Conservation (phyloP, 805 yeast species). For the Lipomyces japonicus region DNA sequence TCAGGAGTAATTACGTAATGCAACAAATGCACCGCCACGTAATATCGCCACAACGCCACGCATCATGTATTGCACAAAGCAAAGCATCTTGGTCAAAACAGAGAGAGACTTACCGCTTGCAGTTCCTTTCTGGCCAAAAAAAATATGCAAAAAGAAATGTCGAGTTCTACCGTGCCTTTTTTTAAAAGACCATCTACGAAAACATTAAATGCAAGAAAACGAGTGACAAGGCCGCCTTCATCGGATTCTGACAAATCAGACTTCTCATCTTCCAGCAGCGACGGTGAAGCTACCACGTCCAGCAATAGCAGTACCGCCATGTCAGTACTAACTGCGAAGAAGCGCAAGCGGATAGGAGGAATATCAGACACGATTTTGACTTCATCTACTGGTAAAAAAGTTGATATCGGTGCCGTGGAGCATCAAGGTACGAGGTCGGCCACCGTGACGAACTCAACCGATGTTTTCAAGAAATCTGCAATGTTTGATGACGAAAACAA, state of each 20-base stretch:
- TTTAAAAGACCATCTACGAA: conserved; percentile 15
- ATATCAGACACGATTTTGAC: conserved; percentile 18
- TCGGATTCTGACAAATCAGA: conserved; percentile 1
- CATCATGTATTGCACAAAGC: too few relatives aligned
- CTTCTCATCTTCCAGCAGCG: not conserved
- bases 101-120: too few relatives aligned
- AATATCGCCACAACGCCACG: too few relatives aligned
- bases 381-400: conserved; percentile 8
- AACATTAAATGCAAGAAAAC: conserved; percentile 15
- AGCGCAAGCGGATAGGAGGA: conserved; percentile 19
- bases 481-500: conserved; percentile 27
- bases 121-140: too few relatives aligned
- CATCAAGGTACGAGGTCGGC: conserved; percentile 11
- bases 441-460: conserved; percentile 30
- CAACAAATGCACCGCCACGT: too few relatives aligned
- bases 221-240: not conserved
- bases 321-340: conserved; percentile 5
- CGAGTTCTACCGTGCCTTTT: conserved; percentile 14
- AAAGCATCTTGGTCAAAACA: too few relatives aligned
- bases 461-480: conserved; percentile 31
- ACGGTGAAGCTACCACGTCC: conserved; percentile 1
- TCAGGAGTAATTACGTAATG: too few relatives aligned
- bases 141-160: too few relatives aligned
- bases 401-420: conserved; percentile 17
- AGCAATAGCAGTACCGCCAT: too few relatives aligned